Evolutionary conservation across 495 filamentous ascomycete species (phyloP).

Genomic region (Aspergillus hancockii): DNA sequence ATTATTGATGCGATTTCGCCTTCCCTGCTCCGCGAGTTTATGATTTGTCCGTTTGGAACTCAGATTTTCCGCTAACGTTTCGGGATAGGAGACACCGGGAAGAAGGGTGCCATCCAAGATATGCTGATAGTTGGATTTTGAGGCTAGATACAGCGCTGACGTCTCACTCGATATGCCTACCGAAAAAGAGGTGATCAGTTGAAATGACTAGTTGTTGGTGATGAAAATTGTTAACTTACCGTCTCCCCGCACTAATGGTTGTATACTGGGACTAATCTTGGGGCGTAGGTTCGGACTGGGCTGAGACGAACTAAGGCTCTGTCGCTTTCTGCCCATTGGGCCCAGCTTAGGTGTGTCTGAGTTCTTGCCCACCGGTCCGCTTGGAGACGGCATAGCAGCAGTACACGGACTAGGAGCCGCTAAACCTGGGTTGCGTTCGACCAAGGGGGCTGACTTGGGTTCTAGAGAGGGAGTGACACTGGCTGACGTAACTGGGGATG

Average conservation of each 20-base stretch:
- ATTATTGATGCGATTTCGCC: constrained; percentile 91
- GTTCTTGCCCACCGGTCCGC: constrained; percentile 41
- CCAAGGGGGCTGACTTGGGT: constrained; percentile 25
- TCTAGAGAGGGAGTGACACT: constrained; percentile 34
- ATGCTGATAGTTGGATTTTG: constrained; percentile 97
- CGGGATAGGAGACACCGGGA: constrained; percentile 87
- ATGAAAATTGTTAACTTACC: constrained; percentile 47
- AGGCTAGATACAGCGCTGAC: constrained; percentile 82
- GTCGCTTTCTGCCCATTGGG: constrained; percentile 59
- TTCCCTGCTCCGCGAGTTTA: constrained; percentile 96
- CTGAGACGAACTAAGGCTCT: constrained; percentile 74
- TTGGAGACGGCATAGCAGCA: constrained; percentile 45
- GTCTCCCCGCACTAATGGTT: constrained; percentile 79
- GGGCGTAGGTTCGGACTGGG: constrained; percentile 83
- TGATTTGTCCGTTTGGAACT: constrained; percentile 97
- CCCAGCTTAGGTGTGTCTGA: constrained; percentile 38
- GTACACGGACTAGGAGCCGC: constrained; percentile 40
- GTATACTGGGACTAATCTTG: constrained; percentile 92
- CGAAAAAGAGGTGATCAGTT: constrained; percentile 17
- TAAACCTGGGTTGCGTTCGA: constrained; percentile 27
- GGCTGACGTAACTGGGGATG: constrained; percentile 32
- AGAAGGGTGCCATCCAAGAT: constrained; percentile 90
- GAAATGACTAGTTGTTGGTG: constrained; percentile 3
- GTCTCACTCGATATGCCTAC: constrained; percentile 61
- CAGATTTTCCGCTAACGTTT: constrained; percentile 84